phyloP scores from a whole-genome alignment of 1,284 basidiomycete genomes.

The Heterobasidion occidentale region DNA sequence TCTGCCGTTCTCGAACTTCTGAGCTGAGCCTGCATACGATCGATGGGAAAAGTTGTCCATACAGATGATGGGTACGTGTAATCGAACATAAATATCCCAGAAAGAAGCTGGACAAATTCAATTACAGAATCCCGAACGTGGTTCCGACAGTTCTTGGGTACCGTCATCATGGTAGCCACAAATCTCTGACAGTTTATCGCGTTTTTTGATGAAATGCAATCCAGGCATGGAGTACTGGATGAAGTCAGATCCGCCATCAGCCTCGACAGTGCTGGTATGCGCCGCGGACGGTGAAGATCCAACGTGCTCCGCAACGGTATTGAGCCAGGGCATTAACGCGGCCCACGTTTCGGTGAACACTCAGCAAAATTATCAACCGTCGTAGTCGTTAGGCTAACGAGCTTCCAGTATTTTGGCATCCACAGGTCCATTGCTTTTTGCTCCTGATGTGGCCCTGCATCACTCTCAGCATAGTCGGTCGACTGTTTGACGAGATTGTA shows the following conservation, averaged over 20 bases:
- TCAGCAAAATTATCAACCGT: too few species aligned
- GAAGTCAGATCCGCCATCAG: not conserved
- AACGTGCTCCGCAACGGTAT: not conserved
- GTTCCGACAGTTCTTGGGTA: slow-evolving; percentile 33
- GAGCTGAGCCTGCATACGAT: not conserved
- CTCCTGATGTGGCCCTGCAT: too few species aligned
- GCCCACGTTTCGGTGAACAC: not conserved
- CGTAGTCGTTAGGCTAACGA: too few species aligned
- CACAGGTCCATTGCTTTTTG: too few species aligned
- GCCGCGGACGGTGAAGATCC: not conserved
- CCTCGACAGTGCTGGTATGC: not conserved
- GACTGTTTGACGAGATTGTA: too few species aligned
- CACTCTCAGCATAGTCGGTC: too few species aligned
- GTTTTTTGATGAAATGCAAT: not conserved
- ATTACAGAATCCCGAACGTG: slow-evolving; percentile 33
- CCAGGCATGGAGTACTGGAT: slow-evolving; percentile 1
- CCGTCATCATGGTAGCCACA: slow-evolving; percentile 30
- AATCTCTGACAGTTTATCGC: not conserved
- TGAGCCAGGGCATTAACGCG: not conserved
- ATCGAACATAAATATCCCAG: not conserved
- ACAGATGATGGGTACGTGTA: not conserved
- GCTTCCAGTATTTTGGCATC: too few species aligned
- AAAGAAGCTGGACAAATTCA: not conserved
- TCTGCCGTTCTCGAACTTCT: not conserved
- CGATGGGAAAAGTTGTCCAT: not conserved